These are phyloP conservation scores for Lophiotrema nucula DNA, from an alignment of 495 filamentous ascomycete genomes.

Conservation along the genomic window DNA sequence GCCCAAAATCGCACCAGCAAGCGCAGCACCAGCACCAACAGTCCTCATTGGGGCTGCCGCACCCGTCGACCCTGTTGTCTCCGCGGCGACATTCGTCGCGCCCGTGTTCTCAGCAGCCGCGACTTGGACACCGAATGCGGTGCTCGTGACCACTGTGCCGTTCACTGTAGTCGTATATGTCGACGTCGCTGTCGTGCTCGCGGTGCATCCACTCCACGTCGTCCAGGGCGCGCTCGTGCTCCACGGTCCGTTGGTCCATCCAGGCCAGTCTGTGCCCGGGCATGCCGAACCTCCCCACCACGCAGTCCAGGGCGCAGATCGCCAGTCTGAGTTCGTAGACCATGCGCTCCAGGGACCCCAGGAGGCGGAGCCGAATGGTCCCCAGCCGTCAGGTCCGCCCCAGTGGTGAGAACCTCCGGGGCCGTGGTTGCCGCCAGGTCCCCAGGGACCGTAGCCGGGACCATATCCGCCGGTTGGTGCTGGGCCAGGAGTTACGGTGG, in stretches of 20 bases:
- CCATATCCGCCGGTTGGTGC: not conserved
- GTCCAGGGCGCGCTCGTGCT: conserved; percentile 38
- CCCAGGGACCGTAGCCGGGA: conserved; percentile 23
- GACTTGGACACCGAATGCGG: conserved; percentile 36
- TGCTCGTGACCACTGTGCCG: conserved; percentile 25
- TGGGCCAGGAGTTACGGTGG: conserved; percentile 4
- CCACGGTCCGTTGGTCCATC: conserved; percentile 39
- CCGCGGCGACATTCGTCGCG: not conserved
- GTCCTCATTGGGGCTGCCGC: conserved; percentile 16
- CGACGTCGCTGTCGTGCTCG: conserved; percentile 34
- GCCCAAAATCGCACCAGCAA: conserved; percentile 24
- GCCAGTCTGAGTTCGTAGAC: conserved; percentile 28
- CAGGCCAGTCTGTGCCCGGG: conserved; percentile 36
- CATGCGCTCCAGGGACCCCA: conserved; percentile 34
- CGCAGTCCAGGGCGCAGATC: conserved; percentile 34
- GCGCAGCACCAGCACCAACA: conserved; percentile 9
- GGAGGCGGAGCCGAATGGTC: conserved; percentile 15
- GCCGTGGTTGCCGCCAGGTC: not conserved
- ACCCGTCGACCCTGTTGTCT: not conserved
- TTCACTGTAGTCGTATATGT: conserved; percentile 34
- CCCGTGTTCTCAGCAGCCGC: conserved; percentile 21
- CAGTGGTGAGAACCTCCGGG: not conserved
- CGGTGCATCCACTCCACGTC: conserved; percentile 37
- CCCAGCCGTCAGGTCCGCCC: conserved; percentile 9
- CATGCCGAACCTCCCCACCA: conserved; percentile 39